Conservation (phyloP, 345 rosid genomes). For the Noccaea bulbosa region DNA sequence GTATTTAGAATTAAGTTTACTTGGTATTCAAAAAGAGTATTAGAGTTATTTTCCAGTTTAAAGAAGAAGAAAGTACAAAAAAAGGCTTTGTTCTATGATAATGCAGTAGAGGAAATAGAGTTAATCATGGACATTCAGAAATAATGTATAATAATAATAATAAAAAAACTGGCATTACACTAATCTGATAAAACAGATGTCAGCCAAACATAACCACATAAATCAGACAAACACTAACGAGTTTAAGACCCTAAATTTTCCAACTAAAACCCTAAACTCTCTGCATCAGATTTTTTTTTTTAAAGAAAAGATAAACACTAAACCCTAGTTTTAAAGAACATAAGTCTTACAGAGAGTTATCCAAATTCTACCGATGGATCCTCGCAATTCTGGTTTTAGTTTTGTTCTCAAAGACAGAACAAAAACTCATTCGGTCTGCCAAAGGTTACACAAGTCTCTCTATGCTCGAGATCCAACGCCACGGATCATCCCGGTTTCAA, state of each 20-base stretch:
- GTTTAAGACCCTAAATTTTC: constrained; percentile 27
- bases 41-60: no score
- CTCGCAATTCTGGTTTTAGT: constrained; percentile 16
- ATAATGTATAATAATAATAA: background rate
- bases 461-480: constrained; percentile 21
- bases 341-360: constrained; percentile 30
- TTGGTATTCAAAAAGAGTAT: no score
- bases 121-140: background rate
- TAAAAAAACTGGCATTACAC: constrained; percentile 24
- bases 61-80: background rate
- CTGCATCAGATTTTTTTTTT: constrained; percentile 23
- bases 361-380: constrained; percentile 21
- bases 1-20: no score
- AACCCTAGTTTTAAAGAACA: constrained; percentile 30
- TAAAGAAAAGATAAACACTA: constrained; percentile 24
- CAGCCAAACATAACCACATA: constrained; percentile 33
- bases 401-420: constrained; percentile 6
- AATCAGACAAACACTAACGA: constrained; percentile 29
- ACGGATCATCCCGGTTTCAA: constrained; percentile 18
- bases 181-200: constrained; percentile 35
- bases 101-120: background rate
- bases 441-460: constrained; percentile 31
- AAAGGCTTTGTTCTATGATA: background rate
- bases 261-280: constrained; percentile 31
- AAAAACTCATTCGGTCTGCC: constrained; percentile 40